Conservation (phyloP, 2,329 filamentous ascomycete genomes). For the Nothophaeocryptopus gaeumannii region DNA sequence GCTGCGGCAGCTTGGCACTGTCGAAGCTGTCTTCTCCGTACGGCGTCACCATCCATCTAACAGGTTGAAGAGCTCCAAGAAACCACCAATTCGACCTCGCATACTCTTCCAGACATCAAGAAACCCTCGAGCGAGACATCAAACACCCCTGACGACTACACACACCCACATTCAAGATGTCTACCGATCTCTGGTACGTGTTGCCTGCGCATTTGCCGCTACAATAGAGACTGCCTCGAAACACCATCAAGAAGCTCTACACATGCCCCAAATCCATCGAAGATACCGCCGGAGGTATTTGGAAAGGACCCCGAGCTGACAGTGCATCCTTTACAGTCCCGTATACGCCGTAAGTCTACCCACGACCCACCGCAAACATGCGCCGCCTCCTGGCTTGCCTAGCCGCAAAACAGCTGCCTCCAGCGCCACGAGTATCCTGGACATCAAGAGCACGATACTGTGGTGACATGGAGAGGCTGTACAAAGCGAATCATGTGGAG, state of each 20-base stretch:
- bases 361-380: slow-evolving; percentile 10
- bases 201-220: slow-evolving; percentile 45
- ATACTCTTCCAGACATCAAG: slow-evolving; percentile 1
- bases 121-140: slow-evolving; percentile 4
- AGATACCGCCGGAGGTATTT: too few species aligned
- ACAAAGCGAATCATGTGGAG: neutral
- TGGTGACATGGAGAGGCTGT: neutral
- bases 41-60: neutral
- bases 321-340: slow-evolving; percentile 60
- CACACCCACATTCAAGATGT: slow-evolving; percentile 57
- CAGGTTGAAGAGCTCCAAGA: slow-evolving; percentile 1
- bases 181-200: slow-evolving; percentile 72
- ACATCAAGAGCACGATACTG: too few species aligned
- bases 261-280: neutral
- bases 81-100: neutral
- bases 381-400: slow-evolving; percentile 15
- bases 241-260: neutral
- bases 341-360: slow-evolving; percentile 91
- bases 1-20: too few species aligned
- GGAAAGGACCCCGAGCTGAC: slow-evolving; percentile 21
- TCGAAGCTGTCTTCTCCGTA: neutral
- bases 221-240: slow-evolving; percentile 4
- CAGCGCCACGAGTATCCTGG: neutral
- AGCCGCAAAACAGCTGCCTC: neutral
- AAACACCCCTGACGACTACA: slow-evolving; percentile 2